Conservation (phyloP, 176 grass and related monocot genomes). For the Zea mays region Zm-B73-REFERENCE-NAM-5.0 NC_050102.1:116029001-116029500, state of each 20-base stretch:
- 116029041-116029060: not conserved
- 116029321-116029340: no score
- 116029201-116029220: no score
- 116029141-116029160: not conserved
- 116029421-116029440: not conserved
- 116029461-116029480: not conserved
- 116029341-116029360: no score
- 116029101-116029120: not conserved
- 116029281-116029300: no score
- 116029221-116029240: no score
- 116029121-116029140: not conserved
- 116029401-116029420: not conserved
- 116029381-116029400: not conserved
- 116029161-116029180: not conserved
- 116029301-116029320: no score
- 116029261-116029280: no score
- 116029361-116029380: not conserved
- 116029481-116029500: conserved; percentile 26
- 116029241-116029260: no score
- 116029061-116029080: not conserved
- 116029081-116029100: not conserved
- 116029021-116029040: not conserved
- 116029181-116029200: no score
- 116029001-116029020: conserved; percentile 46
- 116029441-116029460: not conserved